Conservation (phyloP, 2,329 filamentous ascomycete species). For the Nakataea oryzae region DNA sequence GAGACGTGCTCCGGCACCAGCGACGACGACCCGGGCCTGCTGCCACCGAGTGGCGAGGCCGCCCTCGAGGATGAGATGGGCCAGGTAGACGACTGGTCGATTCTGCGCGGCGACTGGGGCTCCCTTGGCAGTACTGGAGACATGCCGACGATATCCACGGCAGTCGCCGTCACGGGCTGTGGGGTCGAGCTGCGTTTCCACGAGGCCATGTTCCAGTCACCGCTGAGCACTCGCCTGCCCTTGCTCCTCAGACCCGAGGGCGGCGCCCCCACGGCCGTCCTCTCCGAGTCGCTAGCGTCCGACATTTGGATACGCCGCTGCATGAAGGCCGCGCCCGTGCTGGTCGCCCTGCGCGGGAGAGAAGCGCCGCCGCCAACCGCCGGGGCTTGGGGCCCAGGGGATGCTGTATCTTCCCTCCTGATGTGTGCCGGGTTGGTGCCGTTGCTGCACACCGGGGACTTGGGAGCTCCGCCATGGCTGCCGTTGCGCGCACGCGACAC, state of each 20-base stretch:
- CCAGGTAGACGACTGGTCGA: background rate
- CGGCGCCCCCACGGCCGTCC: slow-evolving; percentile 3
- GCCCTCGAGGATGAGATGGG: background rate
- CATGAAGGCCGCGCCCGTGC: slow-evolving; percentile 35
- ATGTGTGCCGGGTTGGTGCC: background rate
- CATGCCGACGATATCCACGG: background rate
- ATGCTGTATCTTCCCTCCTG: background rate
- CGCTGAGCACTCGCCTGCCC: slow-evolving; percentile 15
- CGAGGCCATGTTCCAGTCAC: slow-evolving; percentile 16
- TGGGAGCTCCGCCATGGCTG: background rate
- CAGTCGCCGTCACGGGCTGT: background rate
- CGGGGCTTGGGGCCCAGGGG: background rate
- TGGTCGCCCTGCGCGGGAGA: slow-evolving; percentile 29
- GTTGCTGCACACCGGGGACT: background rate
- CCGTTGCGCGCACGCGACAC: background rate
- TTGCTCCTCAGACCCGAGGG: background rate
- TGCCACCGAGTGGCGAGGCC: background rate
- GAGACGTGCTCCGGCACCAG: background rate
- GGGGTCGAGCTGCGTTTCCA: slow-evolving; percentile 7
- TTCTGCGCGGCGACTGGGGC: background rate
- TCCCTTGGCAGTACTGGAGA: background rate
- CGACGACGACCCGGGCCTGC: background rate
- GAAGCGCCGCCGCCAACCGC: background rate
- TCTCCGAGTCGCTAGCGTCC: slow-evolving; percentile 11
- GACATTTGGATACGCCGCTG: slow-evolving; percentile 21